Base-by-base conservation (phyloP, 2,329 filamentous ascomycete species). In the Diaporthe eres region DNA sequence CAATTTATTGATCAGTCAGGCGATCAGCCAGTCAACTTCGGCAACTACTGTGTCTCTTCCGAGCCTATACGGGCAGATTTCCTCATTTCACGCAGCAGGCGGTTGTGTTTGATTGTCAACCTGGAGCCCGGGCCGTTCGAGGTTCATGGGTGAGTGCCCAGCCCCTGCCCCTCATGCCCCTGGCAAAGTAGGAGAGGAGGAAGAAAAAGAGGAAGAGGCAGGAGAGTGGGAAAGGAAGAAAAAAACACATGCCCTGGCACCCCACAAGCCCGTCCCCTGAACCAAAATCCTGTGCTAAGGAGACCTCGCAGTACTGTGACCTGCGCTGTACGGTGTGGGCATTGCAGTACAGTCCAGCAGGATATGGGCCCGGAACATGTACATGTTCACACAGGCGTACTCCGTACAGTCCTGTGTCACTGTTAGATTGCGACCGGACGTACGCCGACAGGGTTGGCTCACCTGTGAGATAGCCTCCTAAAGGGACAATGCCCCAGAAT, bases 21-120 rank as follows among this genome's bases (percentile, higher is more conserved):
- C 58, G 7, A 28, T 22, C 37, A 25, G 15, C n/a, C 22, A n/a
- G 58, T 58, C 61, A 37, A 22, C 53, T n/a, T 49, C 39, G 55
- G 55, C 25, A 6, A 60, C 22, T 72, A 25, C 15, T 55, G 42
- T 22, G 34, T 13, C 31, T 71, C 31, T 44, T 37, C 39, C 39
- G 39, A 63, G 39, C 39, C 39, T n/a, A 9, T 31, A 28, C 28
- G 63, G 63, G 17, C 47, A 67, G 63, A 37, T 71, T 71, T 47
- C n/a, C 67, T 75, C 65, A 75, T 71, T 61, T 47, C 51, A 58
- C 53, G 67, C 51, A 71, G 39, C 28, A 44, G 44, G 51, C 47
- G 39, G 67, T 57, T 42, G 37, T 34, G 74, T 72, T 72, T 72
- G 67, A 75, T 75, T 75, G 74, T 65, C 57, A 58, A 63, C 47